A percentile compares a stretch with the other conserved stretches of the same genome.
Evolutionary conservation across 192 early-diverging fungal genomes (phyloP).

Genomic region (Rhizophagus prolifer): DNA sequence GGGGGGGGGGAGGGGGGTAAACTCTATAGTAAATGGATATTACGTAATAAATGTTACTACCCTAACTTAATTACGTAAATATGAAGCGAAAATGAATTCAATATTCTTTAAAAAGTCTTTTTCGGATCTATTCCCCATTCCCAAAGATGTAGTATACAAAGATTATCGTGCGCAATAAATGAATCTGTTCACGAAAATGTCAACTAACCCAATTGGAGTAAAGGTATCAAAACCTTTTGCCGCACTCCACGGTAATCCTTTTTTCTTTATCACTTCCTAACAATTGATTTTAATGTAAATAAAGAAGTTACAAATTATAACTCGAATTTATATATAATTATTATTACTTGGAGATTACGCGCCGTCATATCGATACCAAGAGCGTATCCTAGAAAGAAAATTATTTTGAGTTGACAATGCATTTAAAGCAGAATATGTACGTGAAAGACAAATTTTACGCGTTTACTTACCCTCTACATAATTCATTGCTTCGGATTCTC

Average conservation of each 20-base stretch:
- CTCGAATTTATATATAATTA: not conserved
- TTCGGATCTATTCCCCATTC: no score
- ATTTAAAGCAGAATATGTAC: not conserved
- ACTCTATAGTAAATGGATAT: no score
- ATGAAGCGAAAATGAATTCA: no score
- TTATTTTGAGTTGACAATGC: no score
- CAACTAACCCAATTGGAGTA: constrained; percentile 72
- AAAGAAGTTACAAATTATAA: not conserved
- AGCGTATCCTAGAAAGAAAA: constrained; percentile 58
- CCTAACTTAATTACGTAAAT: constrained; percentile 29
- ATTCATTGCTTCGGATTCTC: constrained; percentile 54
- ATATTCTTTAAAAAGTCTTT: no score
- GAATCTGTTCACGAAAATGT: not conserved
- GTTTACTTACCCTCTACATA: constrained; percentile 56
- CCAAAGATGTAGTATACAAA: not conserved
- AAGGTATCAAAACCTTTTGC: constrained; percentile 97
- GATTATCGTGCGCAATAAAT: no score
- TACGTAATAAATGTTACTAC: no score
- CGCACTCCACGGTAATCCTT: constrained; percentile 84
- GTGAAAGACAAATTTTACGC: not conserved
- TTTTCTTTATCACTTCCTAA: constrained; percentile 77
- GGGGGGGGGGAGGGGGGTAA: no score
- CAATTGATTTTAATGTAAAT: not conserved
- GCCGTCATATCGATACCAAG: constrained; percentile 93
- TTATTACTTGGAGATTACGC: constrained; percentile 73